Evolutionary conservation across 2,329 filamentous ascomycete genomes (phyloP).

Genomic region (Bipolaris sorokiniana): DNA sequence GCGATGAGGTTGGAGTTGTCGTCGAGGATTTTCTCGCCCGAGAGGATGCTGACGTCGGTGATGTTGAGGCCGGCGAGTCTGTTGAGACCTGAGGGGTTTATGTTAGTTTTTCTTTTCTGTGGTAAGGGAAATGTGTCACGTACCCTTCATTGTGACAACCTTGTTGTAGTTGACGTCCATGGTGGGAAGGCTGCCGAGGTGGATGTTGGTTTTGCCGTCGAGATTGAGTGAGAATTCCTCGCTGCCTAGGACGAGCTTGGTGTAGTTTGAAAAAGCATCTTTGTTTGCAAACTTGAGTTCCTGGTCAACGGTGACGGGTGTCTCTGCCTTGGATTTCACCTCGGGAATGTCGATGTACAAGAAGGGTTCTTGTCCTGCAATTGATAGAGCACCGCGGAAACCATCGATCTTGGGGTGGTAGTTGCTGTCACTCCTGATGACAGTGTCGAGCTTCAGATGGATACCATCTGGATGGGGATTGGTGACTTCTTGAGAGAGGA

Average conservation of each 20-base stretch:
- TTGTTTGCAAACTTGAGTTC: slow-evolving; percentile 52
- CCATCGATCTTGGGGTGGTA: slow-evolving; percentile 62
- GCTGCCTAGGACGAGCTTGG: slow-evolving; percentile 55
- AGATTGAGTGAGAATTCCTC: slow-evolving; percentile 59
- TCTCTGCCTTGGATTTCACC: slow-evolving; percentile 52
- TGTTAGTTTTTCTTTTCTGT: not conserved
- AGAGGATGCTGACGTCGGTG: slow-evolving; percentile 57
- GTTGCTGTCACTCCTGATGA: slow-evolving; percentile 55
- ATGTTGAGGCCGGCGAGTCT: slow-evolving; percentile 62
- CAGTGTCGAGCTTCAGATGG: slow-evolving; percentile 56
- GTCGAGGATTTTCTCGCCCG: slow-evolving; percentile 42
- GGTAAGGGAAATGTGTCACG: slow-evolving; percentile 3
- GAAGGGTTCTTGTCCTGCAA: slow-evolving; percentile 53
- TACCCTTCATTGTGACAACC: slow-evolving; percentile 63
- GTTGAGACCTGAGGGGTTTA: slow-evolving; percentile 57
- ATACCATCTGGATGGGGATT: slow-evolving; percentile 58
- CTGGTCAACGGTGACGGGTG: slow-evolving; percentile 53
- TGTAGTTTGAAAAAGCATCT: slow-evolving; percentile 58
- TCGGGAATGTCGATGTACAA: slow-evolving; percentile 55
- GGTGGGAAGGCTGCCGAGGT: slow-evolving; percentile 54
- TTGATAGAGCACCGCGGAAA: slow-evolving; percentile 60
- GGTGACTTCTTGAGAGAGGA: slow-evolving; percentile 59
- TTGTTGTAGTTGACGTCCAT: slow-evolving; percentile 63
- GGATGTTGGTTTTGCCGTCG: slow-evolving; percentile 59
- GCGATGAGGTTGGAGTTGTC: slow-evolving; percentile 67